Evolutionary conservation across 345 rosid genomes (phyloP).

Genomic region (Clausena lansium): DNA sequence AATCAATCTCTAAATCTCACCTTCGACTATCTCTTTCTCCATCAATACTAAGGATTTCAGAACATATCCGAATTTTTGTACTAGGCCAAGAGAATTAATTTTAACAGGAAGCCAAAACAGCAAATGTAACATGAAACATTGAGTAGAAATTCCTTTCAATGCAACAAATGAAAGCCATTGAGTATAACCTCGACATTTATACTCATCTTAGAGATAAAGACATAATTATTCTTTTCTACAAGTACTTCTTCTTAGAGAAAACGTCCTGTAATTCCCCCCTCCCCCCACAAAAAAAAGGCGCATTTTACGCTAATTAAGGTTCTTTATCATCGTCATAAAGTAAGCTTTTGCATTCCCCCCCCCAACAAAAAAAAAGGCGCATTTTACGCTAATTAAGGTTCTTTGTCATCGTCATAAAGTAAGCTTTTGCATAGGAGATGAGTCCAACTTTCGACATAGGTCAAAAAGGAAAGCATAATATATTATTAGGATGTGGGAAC

Average conservation of each 20-base stretch:
- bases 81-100: too few relatives aligned
- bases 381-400: not conserved
- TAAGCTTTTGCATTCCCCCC: not conserved
- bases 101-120: not conserved
- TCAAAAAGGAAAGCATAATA: not conserved
- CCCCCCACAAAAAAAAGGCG: too few relatives aligned
- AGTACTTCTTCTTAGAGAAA: not conserved
- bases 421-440: not conserved
- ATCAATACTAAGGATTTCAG: not conserved
- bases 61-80: not conserved
- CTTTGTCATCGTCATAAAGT: not conserved
- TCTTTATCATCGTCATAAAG: not conserved
- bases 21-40: not conserved
- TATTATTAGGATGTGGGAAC: not conserved
- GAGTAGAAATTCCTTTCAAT: not conserved
- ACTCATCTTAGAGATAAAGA: not conserved
- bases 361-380: too few relatives aligned
- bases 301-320: not conserved
- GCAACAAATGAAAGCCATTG: not conserved
- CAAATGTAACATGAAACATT: not conserved
- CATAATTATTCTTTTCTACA: not conserved
- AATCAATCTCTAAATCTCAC: not conserved
- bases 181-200: not conserved
- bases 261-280: not conserved
- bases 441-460: not conserved